Evolutionary conservation across 805 yeast genomes (phyloP), one percentile per base, ranked within the genome.

Genomic region (Sugiyamaella marilandica): DNA sequence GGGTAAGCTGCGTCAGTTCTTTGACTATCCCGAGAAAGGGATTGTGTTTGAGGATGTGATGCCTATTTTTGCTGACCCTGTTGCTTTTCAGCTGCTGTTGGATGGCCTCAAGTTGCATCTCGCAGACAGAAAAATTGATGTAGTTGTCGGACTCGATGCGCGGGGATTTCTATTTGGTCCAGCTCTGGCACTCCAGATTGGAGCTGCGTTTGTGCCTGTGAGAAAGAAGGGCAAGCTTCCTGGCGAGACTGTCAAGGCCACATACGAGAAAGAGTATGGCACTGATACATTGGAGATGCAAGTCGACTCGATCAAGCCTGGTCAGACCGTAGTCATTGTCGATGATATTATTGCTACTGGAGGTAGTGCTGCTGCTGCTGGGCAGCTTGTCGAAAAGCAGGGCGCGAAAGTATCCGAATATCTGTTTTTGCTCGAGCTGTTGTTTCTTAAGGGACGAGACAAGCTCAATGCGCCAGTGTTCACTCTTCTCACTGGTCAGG

Each of bases 291-390:
- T 94, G 67, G 96, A 90, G 70, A 82, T 94, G 71, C 99, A 94
- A 75, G 75, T 77, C 58, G 91, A 80, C 52, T 82, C 92, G 35
- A 82, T 94, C 60, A 85, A 88, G 59, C 77, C 78, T 57, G 95
- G 92, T 36, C 79, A 95, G 46, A 86, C 79, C 54, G 94, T 94
- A 29, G 74, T 92, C 36, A 79, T 94, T 59, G 95, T 94, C 36
- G 99, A 94, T 71, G 99, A 94, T 66, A 90, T 94, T 64, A 85
- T 94, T 68, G 99, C 99, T 47, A 94, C 99, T 36, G 98, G 98
- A 57, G 99, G 99, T 37, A 85, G 95, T 62, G 99, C 99, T 24
- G 72, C 74, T 52, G 97, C 95, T 55, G 98, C 98, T 41, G 97
- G 96, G 55, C 85, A 88, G 65, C 78, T 94, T 59, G 85, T 89